phyloP scores from a whole-genome alignment of 2,329 filamentous ascomycete species.

The Myrmaecium sp. region DNA sequence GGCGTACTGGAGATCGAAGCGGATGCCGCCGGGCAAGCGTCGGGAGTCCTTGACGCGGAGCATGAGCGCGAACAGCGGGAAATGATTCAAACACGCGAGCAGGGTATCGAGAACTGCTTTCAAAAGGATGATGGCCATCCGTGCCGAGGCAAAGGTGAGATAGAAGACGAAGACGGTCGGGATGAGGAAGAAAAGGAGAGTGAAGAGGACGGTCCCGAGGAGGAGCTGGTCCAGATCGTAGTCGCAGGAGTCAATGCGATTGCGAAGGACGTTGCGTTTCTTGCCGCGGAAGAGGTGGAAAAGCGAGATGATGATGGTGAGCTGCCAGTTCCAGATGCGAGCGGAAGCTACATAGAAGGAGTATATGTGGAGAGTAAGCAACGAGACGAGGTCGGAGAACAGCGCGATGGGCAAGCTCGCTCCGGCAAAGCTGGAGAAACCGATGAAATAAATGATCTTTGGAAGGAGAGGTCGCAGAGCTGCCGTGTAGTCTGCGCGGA shows the following conservation, averaged over 20 bases:
- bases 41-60: slow-evolving; percentile 81
- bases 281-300: slow-evolving; percentile 97
- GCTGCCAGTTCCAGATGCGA: slow-evolving; percentile 95
- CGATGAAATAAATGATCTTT: slow-evolving; percentile 77
- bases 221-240: slow-evolving; percentile 96
- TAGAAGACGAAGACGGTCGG: slow-evolving; percentile 96
- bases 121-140: slow-evolving; percentile 86
- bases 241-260: slow-evolving; percentile 96
- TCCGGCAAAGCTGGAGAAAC: slow-evolving; percentile 85
- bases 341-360: slow-evolving; percentile 95
- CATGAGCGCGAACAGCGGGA: slow-evolving; percentile 94
- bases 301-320: slow-evolving; percentile 90
- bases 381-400: slow-evolving; percentile 81
- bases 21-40: slow-evolving; percentile 75
- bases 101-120: slow-evolving; percentile 86
- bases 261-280: slow-evolving; percentile 91
- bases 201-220: slow-evolving; percentile 91
- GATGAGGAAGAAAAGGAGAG: slow-evolving; percentile 81
- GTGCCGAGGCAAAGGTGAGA: slow-evolving; percentile 80
- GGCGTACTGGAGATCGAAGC: slow-evolving; percentile 75
- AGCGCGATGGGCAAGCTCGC: slow-evolving; percentile 94
- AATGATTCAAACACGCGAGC: slow-evolving; percentile 89
- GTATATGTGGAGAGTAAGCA: slow-evolving; percentile 90
- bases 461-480: slow-evolving; percentile 67
- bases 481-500: slow-evolving; percentile 49